Percentiles rank a stretch among this genome's conserved stretches.
These are phyloP conservation scores for Pseudoneurospora amorphoporcata DNA, from an alignment of 495 filamentous ascomycete genomes.

Conservation along the genomic window DNA sequence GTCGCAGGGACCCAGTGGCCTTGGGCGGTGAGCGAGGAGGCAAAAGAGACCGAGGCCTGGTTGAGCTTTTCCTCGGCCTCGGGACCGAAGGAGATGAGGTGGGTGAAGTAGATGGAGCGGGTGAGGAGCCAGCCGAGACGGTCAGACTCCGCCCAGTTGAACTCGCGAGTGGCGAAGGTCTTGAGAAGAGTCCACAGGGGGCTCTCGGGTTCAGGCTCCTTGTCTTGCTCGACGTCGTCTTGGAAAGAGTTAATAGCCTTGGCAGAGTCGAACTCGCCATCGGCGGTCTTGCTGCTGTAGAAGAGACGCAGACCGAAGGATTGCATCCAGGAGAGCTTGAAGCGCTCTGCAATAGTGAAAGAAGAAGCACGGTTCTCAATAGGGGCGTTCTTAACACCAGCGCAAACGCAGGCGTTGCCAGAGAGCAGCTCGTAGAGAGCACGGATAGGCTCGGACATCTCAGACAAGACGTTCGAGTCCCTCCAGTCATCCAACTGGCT, in stretches of 20 bases:
- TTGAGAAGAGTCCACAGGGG: slow-evolving; percentile 79
- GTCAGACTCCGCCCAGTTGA: slow-evolving; percentile 49
- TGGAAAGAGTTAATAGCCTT: slow-evolving; percentile 59
- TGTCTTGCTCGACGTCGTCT: slow-evolving; percentile 53
- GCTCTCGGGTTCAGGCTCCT: slow-evolving; percentile 58
- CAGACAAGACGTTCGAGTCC: slow-evolving; percentile 65
- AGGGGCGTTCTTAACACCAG: slow-evolving; percentile 58
- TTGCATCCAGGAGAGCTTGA: slow-evolving; percentile 83
- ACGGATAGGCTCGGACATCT: slow-evolving; percentile 76
- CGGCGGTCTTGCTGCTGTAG: slow-evolving; percentile 47
- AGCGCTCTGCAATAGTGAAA: slow-evolving; percentile 70
- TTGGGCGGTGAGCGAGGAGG: slow-evolving; percentile 56
- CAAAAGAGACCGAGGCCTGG: slow-evolving; percentile 57
- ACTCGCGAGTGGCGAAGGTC: slow-evolving; percentile 53
- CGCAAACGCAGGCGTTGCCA: slow-evolving; percentile 71
- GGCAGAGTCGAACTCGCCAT: slow-evolving; percentile 52
- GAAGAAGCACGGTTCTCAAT: slow-evolving; percentile 65
- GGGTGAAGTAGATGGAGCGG: slow-evolving; percentile 41
- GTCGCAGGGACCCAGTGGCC: slow-evolving; percentile 58
- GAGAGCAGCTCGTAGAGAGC: slow-evolving; percentile 82
- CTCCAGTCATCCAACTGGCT: slow-evolving; percentile 79
- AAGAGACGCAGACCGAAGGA: slow-evolving; percentile 84
- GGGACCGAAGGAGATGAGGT: slow-evolving; percentile 29
- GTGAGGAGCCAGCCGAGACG: slow-evolving; percentile 78
- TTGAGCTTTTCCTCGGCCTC: slow-evolving; percentile 48